These are phyloP conservation scores for Fibroporia radiculosa DNA, from an alignment of 768 basidiomycete genomes.

Conservation along the genomic window DNA sequence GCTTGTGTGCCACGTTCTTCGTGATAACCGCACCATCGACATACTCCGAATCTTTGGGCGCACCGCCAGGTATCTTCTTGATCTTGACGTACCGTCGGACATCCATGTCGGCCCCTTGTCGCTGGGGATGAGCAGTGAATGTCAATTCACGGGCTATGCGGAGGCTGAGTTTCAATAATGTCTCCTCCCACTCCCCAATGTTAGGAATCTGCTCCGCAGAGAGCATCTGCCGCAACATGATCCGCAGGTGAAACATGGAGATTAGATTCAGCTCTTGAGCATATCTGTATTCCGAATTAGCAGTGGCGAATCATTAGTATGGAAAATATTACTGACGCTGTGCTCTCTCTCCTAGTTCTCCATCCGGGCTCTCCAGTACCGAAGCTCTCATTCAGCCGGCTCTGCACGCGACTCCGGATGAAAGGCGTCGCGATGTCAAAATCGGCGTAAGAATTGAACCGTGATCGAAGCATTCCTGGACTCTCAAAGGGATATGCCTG, in stretches of 20 bases:
- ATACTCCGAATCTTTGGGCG: slow-evolving; percentile 90
- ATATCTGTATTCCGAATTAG: no score
- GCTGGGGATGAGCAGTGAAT: slow-evolving; percentile 60
- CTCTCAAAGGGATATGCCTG: slow-evolving; percentile 42
- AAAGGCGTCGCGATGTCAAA: slow-evolving; percentile 70
- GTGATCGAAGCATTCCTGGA: slow-evolving; percentile 47
- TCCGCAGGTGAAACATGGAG: slow-evolving; percentile 84
- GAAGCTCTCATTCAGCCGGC: slow-evolving; percentile 52
- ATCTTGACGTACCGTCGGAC: slow-evolving; percentile 94
- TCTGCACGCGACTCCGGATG: slow-evolving; percentile 79
- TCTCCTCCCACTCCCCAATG: slow-evolving; percentile 82
- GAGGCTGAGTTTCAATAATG: slow-evolving; percentile 72
- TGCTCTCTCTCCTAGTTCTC: slow-evolving; percentile 84
- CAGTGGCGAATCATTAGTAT: no score
- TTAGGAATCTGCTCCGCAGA: slow-evolving; percentile 77
- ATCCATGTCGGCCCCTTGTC: slow-evolving; percentile 91
- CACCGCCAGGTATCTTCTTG: slow-evolving; percentile 95
- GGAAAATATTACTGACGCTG: slow-evolving; percentile 64
- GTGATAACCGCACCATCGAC: slow-evolving; percentile 96
- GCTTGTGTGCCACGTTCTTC: slow-evolving; percentile 95
- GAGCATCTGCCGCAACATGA: slow-evolving; percentile 89
- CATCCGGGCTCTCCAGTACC: slow-evolving; percentile 61
- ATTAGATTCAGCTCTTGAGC: slow-evolving; percentile 77
- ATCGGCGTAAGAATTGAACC: slow-evolving; percentile 69
- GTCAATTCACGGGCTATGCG: slow-evolving; percentile 82